phyloP scores from a whole-genome alignment of 768 basidiomycete species.

The Mycena rebaudengoi region DNA sequence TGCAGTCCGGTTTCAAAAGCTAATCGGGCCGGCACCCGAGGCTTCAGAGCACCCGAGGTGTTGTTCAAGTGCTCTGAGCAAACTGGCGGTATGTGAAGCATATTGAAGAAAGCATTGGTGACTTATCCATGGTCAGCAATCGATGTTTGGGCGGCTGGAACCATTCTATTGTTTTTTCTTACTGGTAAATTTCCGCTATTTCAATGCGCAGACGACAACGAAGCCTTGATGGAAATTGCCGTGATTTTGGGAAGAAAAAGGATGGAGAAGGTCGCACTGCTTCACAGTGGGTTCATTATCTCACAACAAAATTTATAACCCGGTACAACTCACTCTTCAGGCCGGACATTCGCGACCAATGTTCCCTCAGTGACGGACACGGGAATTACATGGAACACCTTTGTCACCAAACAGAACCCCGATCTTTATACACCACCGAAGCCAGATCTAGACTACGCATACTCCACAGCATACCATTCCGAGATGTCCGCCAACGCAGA shows the following conservation, averaged over 20 bases:
- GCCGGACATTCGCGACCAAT: constrained; percentile 91
- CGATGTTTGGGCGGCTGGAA: constrained; percentile 96
- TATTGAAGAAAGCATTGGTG: neutral
- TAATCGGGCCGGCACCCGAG: constrained; percentile 95
- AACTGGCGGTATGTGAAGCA: constrained; percentile 79
- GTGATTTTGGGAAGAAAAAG: constrained; percentile 81
- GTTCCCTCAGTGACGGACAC: constrained; percentile 77
- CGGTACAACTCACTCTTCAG: constrained; percentile 47
- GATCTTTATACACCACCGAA: constrained; percentile 60
- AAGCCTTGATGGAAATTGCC: constrained; percentile 95
- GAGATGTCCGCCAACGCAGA: constrained; percentile 29
- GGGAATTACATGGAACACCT: constrained; percentile 74
- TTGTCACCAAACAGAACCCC: constrained; percentile 85
- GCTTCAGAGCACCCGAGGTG: constrained; percentile 97
- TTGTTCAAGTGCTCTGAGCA: constrained; percentile 94
- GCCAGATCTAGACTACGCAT: constrained; percentile 64
- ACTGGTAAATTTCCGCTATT: constrained; percentile 93
- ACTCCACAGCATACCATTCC: constrained; percentile 43
- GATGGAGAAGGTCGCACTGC: constrained; percentile 85
- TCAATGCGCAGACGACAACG: constrained; percentile 92
- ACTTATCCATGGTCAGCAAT: constrained; percentile 65
- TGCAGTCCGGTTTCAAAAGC: constrained; percentile 85
- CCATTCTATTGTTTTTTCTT: constrained; percentile 92
- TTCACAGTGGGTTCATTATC: constrained; percentile 80
- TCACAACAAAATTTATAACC: neutral